These are phyloP conservation scores for Rhodotorula babjevae DNA, from an alignment of 768 basidiomycete genomes.

Conservation along the genomic window DNA sequence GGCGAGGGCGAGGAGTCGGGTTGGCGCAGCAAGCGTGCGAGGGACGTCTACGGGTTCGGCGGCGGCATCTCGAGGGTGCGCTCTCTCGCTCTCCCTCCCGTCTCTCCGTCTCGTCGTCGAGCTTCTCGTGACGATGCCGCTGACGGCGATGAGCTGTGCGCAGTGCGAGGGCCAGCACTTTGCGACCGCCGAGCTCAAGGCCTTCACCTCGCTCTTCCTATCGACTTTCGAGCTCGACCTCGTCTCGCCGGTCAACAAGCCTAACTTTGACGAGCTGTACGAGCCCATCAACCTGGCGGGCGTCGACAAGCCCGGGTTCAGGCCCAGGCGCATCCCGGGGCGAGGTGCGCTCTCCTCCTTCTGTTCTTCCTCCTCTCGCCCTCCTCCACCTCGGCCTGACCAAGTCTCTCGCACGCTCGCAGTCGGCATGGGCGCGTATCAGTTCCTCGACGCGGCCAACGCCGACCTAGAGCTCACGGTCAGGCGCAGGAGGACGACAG, in stretches of 20 bases:
- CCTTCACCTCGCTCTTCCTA: constrained; percentile 19
- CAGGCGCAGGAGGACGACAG: background rate
- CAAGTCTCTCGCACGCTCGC: background rate
- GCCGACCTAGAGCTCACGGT: background rate
- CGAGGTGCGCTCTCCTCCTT: constrained; percentile 6
- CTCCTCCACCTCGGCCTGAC: background rate
- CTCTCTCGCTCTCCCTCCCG: no score
- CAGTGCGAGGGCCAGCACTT: constrained; percentile 38
- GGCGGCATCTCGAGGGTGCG: constrained; percentile 36
- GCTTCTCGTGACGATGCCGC: no score
- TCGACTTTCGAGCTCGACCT: constrained; percentile 15
- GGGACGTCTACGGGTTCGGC: constrained; percentile 32
- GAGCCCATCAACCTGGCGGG: constrained; percentile 2
- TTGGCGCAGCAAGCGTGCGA: constrained; percentile 11
- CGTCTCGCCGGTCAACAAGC: background rate
- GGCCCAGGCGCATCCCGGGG: background rate
- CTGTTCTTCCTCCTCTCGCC: background rate
- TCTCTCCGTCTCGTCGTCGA: background rate
- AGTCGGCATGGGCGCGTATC: constrained; percentile 31
- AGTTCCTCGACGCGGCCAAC: background rate
- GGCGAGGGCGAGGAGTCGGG: background rate
- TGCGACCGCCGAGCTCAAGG: constrained; percentile 33
- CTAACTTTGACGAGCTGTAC: background rate
- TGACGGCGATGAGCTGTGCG: no score
- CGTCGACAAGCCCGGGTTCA: background rate